Evolutionary conservation across 2,329 filamentous ascomycete species (phyloP).

Genomic region (Xylaria polymorpha): DNA sequence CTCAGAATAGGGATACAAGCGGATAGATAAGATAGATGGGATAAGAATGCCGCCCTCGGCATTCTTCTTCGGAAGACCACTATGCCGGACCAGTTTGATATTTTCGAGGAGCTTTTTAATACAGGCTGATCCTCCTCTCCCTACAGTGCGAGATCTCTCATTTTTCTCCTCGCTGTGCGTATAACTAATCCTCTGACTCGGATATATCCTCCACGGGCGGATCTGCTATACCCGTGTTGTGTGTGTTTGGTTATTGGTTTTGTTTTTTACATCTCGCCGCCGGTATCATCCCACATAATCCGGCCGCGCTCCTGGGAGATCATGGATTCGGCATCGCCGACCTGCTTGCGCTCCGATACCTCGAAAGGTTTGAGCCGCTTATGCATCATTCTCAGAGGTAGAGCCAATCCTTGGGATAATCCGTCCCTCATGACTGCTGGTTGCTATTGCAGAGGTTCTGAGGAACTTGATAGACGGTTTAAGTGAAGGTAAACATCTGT

Average conservation of each 20-base stretch:
- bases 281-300: slow-evolving; percentile 37
- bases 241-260: not conserved
- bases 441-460: slow-evolving; percentile 95
- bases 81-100: not conserved
- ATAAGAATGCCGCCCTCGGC: slow-evolving; percentile 1
- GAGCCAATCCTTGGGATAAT: slow-evolving; percentile 73
- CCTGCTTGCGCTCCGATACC: slow-evolving; percentile 87
- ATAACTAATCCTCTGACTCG: not conserved
- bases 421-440: slow-evolving; percentile 89
- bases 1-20: slow-evolving; percentile 4
- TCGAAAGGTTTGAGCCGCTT: slow-evolving; percentile 78
- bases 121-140: not conserved
- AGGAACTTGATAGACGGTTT: slow-evolving; percentile 93
- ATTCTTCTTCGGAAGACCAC: slow-evolving; percentile 12
- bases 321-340: slow-evolving; percentile 77
- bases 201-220: not conserved
- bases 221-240: not conserved
- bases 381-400: slow-evolving; percentile 68
- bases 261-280: slow-evolving; percentile 39
- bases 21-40: not conserved
- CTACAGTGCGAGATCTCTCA: not conserved
- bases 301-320: slow-evolving; percentile 45
- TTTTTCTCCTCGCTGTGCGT: not conserved
- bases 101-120: slow-evolving; percentile 3
- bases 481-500: slow-evolving; percentile 99